Percentiles rank a stretch among this genome's conserved stretches.
phyloP scores from a whole-genome alignment of 148 eudicot species.

The Beta vulgaris region DNA sequence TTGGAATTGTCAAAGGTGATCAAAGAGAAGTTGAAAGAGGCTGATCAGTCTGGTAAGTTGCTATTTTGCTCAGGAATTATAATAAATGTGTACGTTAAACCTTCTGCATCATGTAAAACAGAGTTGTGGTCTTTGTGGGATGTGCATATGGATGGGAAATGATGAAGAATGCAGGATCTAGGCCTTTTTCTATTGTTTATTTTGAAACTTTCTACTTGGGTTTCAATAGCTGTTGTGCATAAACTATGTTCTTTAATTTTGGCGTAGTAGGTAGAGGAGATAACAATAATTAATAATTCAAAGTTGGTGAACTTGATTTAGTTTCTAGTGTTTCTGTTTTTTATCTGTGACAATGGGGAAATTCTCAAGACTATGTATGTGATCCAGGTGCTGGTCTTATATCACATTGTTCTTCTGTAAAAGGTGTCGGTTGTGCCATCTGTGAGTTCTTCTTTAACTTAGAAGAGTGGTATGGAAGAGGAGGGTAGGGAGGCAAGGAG shows the following conservation, averaged over 20 bases:
- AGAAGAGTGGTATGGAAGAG: constrained; percentile 57
- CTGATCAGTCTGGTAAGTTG: constrained; percentile 63
- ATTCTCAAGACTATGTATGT: constrained; percentile 39
- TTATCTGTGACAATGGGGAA: constrained; percentile 17
- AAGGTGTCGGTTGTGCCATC: constrained; percentile 68
- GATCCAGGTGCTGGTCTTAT: constrained; percentile 78
- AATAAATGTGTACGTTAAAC: neutral
- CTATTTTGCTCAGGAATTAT: neutral
- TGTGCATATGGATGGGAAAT: neutral
- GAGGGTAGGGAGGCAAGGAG: too few species aligned
- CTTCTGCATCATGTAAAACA: neutral
- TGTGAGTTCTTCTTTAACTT: constrained; percentile 79
- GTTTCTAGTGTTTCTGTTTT: constrained; percentile 8
- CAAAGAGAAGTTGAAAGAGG: constrained; percentile 80
- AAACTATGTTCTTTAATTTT: neutral
- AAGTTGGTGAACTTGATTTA: neutral
- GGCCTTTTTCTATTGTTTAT: neutral
- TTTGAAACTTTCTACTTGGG: neutral
- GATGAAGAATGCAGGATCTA: neutral
- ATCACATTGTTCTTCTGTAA: constrained; percentile 72
- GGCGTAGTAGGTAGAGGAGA: constrained; percentile 5
- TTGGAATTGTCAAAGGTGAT: constrained; percentile 75
- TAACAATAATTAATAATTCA: neutral
- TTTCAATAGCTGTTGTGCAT: constrained; percentile 6
- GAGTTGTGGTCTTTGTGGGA: neutral